Conservation (phyloP, 2,329 filamentous ascomycete species). For the Thermomyces lanuginosus region DNA sequence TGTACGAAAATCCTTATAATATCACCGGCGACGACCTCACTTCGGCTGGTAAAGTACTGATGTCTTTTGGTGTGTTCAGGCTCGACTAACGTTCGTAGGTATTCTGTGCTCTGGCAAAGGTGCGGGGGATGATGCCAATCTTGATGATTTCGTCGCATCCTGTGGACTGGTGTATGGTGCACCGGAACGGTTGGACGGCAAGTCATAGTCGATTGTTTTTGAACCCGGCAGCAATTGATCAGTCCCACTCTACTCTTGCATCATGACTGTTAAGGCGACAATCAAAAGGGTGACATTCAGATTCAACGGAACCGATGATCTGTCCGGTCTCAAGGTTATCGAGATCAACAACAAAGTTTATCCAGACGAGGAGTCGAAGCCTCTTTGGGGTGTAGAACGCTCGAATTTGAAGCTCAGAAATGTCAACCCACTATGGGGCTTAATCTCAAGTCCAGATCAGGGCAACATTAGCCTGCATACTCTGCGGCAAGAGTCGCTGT, state of each 20-base stretch:
- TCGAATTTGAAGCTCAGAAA: conserved; percentile 12
- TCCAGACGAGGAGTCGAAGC: conserved; percentile 13
- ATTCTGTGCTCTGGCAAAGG: conserved; percentile 8
- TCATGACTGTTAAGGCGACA: conserved; percentile 25
- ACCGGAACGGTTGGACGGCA: conserved; percentile 18
- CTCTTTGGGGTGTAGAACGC: conserved; percentile 26
- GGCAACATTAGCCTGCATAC: conserved; percentile 19
- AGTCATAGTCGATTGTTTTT: conserved; percentile 19
- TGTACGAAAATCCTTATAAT: conserved; percentile 1
- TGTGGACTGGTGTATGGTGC: conserved; percentile 30
- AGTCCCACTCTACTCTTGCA: conserved; percentile 30
- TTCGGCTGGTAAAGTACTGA: too few relatives aligned
- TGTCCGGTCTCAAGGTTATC: conserved; percentile 20
- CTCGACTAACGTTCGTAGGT: too few relatives aligned
- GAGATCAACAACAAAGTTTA: conserved; percentile 25
- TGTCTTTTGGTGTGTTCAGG: too few relatives aligned
- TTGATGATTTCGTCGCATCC: conserved; percentile 25
- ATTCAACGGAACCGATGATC: conserved; percentile 25
- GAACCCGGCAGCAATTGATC: conserved; percentile 30
- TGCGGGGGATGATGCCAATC: conserved; percentile 22
- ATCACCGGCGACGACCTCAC: too few relatives aligned
- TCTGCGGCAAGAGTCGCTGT: conserved; percentile 15
- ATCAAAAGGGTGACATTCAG: conserved; percentile 32
- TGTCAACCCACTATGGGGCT: conserved; percentile 25
- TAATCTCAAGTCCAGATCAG: conserved; percentile 18